Conservation (phyloP, 2,329 filamentous ascomycete species). For the Cladorrhinum sp. region DNA sequence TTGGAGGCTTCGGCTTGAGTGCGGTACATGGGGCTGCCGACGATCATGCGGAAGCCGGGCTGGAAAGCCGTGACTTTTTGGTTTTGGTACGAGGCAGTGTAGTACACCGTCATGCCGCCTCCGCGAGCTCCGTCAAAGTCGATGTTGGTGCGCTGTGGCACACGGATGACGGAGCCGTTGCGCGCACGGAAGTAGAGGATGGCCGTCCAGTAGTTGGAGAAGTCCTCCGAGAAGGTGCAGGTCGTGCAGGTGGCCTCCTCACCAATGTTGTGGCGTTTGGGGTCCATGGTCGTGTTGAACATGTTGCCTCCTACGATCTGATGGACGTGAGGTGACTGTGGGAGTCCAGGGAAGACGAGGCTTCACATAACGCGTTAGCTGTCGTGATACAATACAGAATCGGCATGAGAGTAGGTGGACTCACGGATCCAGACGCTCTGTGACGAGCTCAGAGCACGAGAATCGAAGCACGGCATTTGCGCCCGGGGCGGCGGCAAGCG, state of each 20-base stretch:
- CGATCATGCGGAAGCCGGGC: conserved; percentile 24
- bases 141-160: conserved; percentile 19
- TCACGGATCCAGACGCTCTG: conserved; percentile 23
- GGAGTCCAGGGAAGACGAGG: conserved; percentile 20
- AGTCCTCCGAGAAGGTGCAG: conserved; percentile 21
- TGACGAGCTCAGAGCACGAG: conserved; percentile 22
- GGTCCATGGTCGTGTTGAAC: conserved; percentile 24
- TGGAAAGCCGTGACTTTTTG: conserved; percentile 16
- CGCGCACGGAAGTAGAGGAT: conserved; percentile 21
- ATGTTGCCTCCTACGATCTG: conserved; percentile 22
- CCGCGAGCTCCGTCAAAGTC: conserved; percentile 18
- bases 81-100: conserved; percentile 11
- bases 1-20: conserved; percentile 8
- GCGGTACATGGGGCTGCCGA: conserved; percentile 20
- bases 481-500: conserved; percentile 14
- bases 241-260: conserved; percentile 22
- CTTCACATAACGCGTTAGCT: background rate
- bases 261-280: conserved; percentile 17
- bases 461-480: conserved; percentile 20
- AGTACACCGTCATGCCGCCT: conserved; percentile 22
- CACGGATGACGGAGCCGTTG: conserved; percentile 20
- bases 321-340: conserved; percentile 21
- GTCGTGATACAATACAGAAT: too few relatives aligned
- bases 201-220: conserved; percentile 23
- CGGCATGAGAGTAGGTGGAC: background rate